These are phyloP conservation scores for Lentinus tigrinus DNA, from an alignment of 768 basidiomycete species.

Conservation along the genomic window DNA sequence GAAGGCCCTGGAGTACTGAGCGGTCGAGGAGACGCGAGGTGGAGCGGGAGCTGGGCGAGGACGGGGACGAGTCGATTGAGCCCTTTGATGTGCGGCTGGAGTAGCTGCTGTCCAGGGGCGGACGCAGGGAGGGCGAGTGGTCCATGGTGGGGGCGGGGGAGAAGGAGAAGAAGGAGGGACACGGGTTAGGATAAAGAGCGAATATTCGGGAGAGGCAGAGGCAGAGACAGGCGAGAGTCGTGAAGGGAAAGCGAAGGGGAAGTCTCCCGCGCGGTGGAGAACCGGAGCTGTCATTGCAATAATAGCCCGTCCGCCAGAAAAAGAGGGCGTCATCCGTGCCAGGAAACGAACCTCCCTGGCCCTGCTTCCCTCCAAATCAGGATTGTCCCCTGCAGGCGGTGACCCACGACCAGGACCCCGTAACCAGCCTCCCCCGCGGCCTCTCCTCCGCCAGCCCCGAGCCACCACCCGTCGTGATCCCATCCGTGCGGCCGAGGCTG, in stretches of 20 bases:
- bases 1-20: conserved; percentile 17
- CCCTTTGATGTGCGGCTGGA: conserved; percentile 4
- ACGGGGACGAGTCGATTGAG: conserved; percentile 10
- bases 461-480: no score
- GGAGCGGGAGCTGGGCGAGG: conserved; percentile 9
- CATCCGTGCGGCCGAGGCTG: no score
- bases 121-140: neutral
- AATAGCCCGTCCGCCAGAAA: neutral
- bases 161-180: neutral
- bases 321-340: no score
- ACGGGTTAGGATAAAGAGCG: neutral
- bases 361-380: no score
- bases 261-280: neutral
- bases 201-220: neutral
- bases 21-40: conserved; percentile 14
- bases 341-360: no score
- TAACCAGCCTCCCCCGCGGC: no score
- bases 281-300: neutral
- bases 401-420: no score
- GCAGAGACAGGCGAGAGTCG: neutral
- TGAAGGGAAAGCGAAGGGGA: neutral
- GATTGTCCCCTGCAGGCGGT: no score
- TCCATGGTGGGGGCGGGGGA: neutral
- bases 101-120: neutral
- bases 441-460: no score